Evolutionary conservation across 1,284 basidiomycete species (phyloP), one percentile per base, ranked within the genome.

Genomic region (Gomphus bonarii): DNA sequence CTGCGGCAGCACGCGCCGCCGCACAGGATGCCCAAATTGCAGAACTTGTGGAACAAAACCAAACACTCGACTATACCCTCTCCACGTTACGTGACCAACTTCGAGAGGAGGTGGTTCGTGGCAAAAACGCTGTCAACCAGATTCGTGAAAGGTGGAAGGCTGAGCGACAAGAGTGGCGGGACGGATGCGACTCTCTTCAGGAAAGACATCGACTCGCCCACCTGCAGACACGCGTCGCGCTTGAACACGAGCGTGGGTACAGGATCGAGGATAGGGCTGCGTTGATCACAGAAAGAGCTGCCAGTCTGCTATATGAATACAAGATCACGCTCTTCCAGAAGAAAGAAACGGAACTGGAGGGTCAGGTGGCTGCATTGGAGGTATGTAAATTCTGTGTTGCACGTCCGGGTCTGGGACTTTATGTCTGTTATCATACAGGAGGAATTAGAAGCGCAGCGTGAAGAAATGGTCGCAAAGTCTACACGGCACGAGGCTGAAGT

Each of bases 271-370:
- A 80, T 66, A 75, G 75, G 66, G 79, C 81, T 54, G 67, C 69
- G 18, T 67, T 73, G 44, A 69, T 82, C 60, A 68, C 68, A 59
- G 82, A 85, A 68, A 79, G 77, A 52, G 63, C 84, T 28, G 73
- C 76, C 55, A 67, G 74, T 38, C 60, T 83, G 44, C 80, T 82
- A 63, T 72, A 83, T 57, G 85, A 89, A 60, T 79, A 73, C 63
- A 75, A 76, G 65, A 76, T 88, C 55, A 78, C 75, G 9, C 75
- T 79, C 67, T 86, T 85, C 63, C 80, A 84, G 66, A 73, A 72
- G 18, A 73, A 75, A 58, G 84, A 86, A 63, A 69, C 71, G 7
- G 81, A 83, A 61, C 68, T 85, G 44, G 80, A 84, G 63, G 65
- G 68, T 42, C 65, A 67, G 22, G 54, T 69, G 10, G 65, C 61